Conservation (phyloP, 192 early-diverging fungal genomes). For the Geranomyces variabilis region DNA sequence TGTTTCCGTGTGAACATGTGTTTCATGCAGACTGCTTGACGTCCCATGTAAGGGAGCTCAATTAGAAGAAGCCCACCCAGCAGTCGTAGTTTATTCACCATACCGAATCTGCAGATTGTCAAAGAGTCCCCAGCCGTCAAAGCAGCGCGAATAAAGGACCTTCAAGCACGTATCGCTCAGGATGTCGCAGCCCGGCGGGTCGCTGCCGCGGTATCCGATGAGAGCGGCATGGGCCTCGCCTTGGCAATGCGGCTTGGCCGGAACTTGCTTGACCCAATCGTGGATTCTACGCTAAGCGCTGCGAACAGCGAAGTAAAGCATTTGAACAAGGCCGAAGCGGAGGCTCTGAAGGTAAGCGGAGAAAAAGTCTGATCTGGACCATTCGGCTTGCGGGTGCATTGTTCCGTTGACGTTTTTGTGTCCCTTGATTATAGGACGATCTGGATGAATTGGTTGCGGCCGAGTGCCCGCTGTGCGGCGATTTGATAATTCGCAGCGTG, state of each 20-base stretch:
- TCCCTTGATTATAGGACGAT: too few relatives aligned
- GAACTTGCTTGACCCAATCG: background rate
- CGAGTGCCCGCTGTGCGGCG: slow-evolving; percentile 96
- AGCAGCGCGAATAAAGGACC: slow-evolving; percentile 53
- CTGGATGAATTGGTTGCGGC: slow-evolving; percentile 75
- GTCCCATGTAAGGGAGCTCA: slow-evolving; percentile 26
- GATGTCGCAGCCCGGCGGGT: slow-evolving; percentile 43
- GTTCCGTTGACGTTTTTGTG: too few relatives aligned
- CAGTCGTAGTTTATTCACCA: background rate
- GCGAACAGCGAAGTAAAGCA: background rate
- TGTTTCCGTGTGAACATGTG: slow-evolving; percentile 94
- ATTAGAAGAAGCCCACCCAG: background rate
- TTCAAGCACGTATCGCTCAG: slow-evolving; percentile 61
- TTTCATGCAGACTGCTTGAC: slow-evolving; percentile 94
- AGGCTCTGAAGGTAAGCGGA: slow-evolving; percentile 15
- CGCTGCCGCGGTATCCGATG: background rate
- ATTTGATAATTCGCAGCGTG: slow-evolving; percentile 90
- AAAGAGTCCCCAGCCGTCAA: slow-evolving; percentile 52
- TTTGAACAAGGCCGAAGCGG: slow-evolving; percentile 6
- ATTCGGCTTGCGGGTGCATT: too few relatives aligned
- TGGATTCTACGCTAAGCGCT: background rate
- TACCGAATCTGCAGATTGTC: slow-evolving; percentile 43
- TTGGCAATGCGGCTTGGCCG: slow-evolving; percentile 10
- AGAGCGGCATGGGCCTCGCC: slow-evolving; percentile 1
- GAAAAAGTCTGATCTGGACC: too few relatives aligned